Percentiles rank a stretch among this genome's conserved stretches.
Evolutionary conservation across 208 protist genomes (phyloP).

Genomic region (Acanthamoeba castellanii): DNA sequence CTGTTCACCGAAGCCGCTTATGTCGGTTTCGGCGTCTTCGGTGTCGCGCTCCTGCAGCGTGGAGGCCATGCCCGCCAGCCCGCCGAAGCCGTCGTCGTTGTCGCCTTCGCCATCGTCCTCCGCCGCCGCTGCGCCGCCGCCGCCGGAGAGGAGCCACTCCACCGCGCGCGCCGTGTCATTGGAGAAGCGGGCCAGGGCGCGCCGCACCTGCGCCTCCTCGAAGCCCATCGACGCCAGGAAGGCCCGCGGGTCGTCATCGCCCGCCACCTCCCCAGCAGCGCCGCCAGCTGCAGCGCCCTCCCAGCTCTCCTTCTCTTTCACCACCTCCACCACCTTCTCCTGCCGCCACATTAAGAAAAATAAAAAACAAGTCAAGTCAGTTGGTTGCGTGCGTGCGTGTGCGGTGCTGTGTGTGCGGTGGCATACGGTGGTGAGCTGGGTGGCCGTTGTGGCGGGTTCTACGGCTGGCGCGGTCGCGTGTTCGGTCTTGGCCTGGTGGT

Average conservation of each 20-base stretch:
- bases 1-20: background rate
- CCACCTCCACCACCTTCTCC: no score
- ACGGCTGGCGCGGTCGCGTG: background rate
- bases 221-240: conserved; percentile 57
- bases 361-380: no score
- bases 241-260: background rate
- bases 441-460: background rate
- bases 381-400: no score
- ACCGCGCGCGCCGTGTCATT: background rate
- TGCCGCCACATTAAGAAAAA: no score
- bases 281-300: background rate
- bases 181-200: background rate
- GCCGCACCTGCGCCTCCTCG: background rate
- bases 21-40: background rate
- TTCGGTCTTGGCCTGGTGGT: background rate
- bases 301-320: no score
- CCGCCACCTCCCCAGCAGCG: background rate
- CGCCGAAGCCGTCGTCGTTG: background rate
- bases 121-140: background rate
- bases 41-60: background rate
- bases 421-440: no score
- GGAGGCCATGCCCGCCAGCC: no score
- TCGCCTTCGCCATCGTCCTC: background rate
- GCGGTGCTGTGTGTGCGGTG: no score
- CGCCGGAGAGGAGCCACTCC: conserved; percentile 35